Base-by-base conservation (phyloP, 2,329 filamentous ascomycete species). In the Chaetomiaceae sp. region DNA sequence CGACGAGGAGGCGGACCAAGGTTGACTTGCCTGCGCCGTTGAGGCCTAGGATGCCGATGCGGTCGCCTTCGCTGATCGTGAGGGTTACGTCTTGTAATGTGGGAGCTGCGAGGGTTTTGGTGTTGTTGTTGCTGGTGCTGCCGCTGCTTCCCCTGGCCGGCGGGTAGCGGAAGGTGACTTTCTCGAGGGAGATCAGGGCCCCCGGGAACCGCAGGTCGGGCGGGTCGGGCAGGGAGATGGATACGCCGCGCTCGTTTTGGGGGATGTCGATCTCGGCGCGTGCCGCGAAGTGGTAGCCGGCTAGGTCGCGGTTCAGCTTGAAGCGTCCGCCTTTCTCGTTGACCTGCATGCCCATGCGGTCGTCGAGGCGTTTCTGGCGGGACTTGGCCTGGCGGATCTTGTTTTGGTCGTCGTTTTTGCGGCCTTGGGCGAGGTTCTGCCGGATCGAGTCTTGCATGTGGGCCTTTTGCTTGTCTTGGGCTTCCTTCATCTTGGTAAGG, bases 21-120 rank as follows among this genome's bases (percentile, higher is more conserved):
- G 89, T 94, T 1, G 87, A 89, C 67, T 95, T 95, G 2, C 90
- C 90, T 0, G 82, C 80, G 1, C 89, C 90, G 65, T 95, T 95
- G 38, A 94, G 74, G 0, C 89, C 90, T 21, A 89, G 75, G 36
- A 95, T 76, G 0, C 87, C 89, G 21, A 92, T 74, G 1, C 89
- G 79, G 58, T 90, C 86, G 9, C 88, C 86, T 66, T 83, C 81
- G 54, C 87, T 80, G 11, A 95, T 78, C 0, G 84, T 85, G 11
- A 95, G 69, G 45, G 77, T 81, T 27, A 91, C 70, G 8, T 84
- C 81, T 20, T 81, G 76, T 14, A 94, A 67, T 69, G 23, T 68
- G 5, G 50, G 44, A 16, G 52, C 16, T 2, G n/a, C n/a, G n/a
- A n/a, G n/a, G n/a, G 66, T 64, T 14, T 40, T 34, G 14, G 30